These are phyloP conservation scores for Amyloporia xantha DNA, from an alignment of 768 basidiomycete genomes.

Conservation along the genomic window DNA sequence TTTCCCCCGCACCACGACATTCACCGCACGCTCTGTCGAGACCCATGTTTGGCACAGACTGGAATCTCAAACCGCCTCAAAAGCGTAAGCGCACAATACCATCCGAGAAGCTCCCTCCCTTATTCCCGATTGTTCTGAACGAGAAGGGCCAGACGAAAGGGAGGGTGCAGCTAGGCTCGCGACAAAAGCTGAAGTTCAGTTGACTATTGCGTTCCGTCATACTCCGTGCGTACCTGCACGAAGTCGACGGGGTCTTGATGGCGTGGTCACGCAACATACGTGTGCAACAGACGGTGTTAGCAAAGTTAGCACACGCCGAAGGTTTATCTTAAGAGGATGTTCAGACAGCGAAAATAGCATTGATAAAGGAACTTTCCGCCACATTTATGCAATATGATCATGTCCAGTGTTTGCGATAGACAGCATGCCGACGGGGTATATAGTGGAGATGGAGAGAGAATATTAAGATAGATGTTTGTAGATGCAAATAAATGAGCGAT, in stretches of 20 bases:
- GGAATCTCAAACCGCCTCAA: conserved; percentile 2
- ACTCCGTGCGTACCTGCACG: not conserved
- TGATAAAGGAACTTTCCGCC: not conserved
- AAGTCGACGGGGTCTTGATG: not conserved
- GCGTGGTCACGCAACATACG: not conserved
- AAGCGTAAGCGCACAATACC: not conserved
- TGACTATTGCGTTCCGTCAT: too few species aligned
- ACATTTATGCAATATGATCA: not conserved
- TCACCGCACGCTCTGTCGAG: not conserved
- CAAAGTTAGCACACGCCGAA: not conserved
- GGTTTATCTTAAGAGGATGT: not conserved
- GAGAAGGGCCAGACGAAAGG: not conserved
- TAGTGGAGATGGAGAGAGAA: not conserved
- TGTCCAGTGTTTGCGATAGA: conserved; percentile 2
- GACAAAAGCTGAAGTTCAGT: not conserved
- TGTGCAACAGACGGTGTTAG: not conserved
- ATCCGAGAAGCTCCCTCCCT: not conserved
- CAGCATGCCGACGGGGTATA: conserved; percentile 5
- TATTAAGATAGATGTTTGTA: not conserved
- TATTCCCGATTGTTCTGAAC: conserved; percentile 2
- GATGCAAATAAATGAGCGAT: not conserved
- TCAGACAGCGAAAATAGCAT: not conserved
- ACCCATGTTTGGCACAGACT: conserved; percentile 2
- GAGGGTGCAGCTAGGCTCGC: conserved; percentile 3
- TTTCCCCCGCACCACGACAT: not conserved